Evolutionary conservation across 2,329 filamentous ascomycete genomes (phyloP), one percentile per base, ranked within the genome.

Genomic region (Aspergillus terreus): DNA sequence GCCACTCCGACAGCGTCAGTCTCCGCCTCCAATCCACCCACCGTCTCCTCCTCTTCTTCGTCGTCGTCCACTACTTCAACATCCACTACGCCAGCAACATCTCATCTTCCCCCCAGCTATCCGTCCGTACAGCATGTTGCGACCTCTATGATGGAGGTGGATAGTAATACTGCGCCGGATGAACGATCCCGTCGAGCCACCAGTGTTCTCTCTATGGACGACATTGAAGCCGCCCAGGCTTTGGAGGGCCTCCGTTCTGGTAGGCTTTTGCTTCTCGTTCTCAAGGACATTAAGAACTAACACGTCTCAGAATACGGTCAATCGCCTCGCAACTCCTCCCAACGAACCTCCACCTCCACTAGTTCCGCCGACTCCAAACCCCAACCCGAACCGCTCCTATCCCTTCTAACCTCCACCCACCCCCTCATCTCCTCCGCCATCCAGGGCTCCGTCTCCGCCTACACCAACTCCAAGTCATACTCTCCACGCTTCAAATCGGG

Each of bases 401-500:
- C 90, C 4, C 82, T 97, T 1, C 81, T 97, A 19, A 95, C 91
- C 0, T 92, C 90, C 2, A 89, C 89, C 1, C 91, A 96, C 65
- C 92, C 92, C 0, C 78, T 95, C 55, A 81, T 96, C 14, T 90
- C 89, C 9, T 90, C 84, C 25, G 90, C 91, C 0, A 92, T 95
- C 61, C 90, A 89, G 59, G 85, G 86, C 47, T 92, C 91, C 0
- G 82, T 92, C 6, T 90, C 88, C 1, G 90, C 89, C 1, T 97
- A 97, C 68, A 86, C 87, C 25, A 86, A 82, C 2, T 91, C 89
- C 10, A 96, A 97, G 71, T 90, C 92, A 60, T 95, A 92, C 63
- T 95, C 90, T 1, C 91, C 92, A 0, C 82, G 88, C 2, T 90
- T 96, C 66, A 91, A 89, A 69, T 88, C 88, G n/a, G 84, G 91